Base-by-base conservation (phyloP, 2,329 filamentous ascomycete genomes). In the Fusarium sp. region DNA sequence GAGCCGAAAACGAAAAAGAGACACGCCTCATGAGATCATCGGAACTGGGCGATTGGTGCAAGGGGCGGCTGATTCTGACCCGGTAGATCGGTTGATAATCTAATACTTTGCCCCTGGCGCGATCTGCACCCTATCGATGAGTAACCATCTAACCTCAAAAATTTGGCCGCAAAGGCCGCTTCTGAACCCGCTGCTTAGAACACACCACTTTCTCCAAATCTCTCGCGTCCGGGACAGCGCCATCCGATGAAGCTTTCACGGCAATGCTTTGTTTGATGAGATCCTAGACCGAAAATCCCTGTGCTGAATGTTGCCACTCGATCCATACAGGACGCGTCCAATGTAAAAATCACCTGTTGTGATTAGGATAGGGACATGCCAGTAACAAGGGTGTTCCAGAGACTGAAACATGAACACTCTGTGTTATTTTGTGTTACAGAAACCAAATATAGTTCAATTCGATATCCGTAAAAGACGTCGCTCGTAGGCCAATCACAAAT, bases 301-400 rank as follows among this genome's bases (percentile, higher is more conserved):
- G 72, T 55, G 47, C 18, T 33, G 57, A 28, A 51, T 57, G 52
- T 74, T 66, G 67, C 70, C 67, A 77, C 70, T 70, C 55, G 45
- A 47, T 69, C 75, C 68, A 76, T 73, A 68, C 63, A 71, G 57
- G 69, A 69, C 36, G 66, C 64, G 39, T 58, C 63, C 41, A 74
- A 73, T 72, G 73, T 77, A 72, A 78, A 54, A 67, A 70, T 78
- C 71, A 73, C 64, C 67, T 75, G 76, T 78, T 72, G 52, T 66
- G 68, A 75, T 47, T 38, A 45, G 61, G 41, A 41, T 45, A 51
- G 67, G 72, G 67, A 74, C 63, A 69, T 66, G 51, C 35, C 38
- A 51, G 33, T 11, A 58, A 47, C 68, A 78, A 62, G 75, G 72
- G 64, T 60, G 33, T 26, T 54, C 42, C 33, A 66, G 26, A 58